Percentiles rank a stretch among this genome's conserved stretches.
These are phyloP conservation scores for Immersiella caudata DNA, from an alignment of 495 filamentous ascomycete genomes.

Conservation along the genomic window DNA sequence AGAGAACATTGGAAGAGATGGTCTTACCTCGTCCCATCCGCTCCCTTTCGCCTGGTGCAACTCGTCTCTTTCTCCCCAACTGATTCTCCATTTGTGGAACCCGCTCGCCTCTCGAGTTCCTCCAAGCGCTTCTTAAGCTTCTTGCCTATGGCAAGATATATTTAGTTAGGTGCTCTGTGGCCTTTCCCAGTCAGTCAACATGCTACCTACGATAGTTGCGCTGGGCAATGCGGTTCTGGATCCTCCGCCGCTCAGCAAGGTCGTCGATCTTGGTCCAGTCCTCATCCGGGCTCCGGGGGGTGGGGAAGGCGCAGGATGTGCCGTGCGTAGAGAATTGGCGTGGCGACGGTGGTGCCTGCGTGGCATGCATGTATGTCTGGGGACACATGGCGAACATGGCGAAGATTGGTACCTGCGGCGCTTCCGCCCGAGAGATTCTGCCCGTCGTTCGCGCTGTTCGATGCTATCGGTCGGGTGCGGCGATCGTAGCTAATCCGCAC, in stretches of 20 bases:
- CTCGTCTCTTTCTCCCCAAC: constrained; percentile 52
- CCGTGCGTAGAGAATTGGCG: constrained; percentile 68
- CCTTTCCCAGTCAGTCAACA: neutral
- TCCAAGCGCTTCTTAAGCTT: constrained; percentile 98
- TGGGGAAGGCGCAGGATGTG: constrained; percentile 94
- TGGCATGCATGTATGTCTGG: constrained; percentile 47
- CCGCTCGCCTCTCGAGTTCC: constrained; percentile 90
- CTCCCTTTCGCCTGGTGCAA: constrained; percentile 22
- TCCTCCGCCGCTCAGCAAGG: constrained; percentile 87
- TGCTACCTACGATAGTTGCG: constrained; percentile 90
- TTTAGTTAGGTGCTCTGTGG: constrained; percentile 17
- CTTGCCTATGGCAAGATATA: constrained; percentile 66
- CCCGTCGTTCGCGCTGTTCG: neutral
- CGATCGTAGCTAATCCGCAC: too few relatives aligned
- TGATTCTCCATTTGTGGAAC: constrained; percentile 70
- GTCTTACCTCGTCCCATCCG: too few relatives aligned
- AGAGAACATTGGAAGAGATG: too few relatives aligned
- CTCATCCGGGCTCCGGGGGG: constrained; percentile 93
- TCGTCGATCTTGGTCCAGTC: constrained; percentile 99
- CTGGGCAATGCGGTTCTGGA: constrained; percentile 97
- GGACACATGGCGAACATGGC: constrained; percentile 51
- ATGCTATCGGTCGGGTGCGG: too few relatives aligned
- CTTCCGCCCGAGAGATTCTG: too few relatives aligned
- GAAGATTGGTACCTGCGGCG: neutral
- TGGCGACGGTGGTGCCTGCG: constrained; percentile 44